These are phyloP conservation scores for Coemansia sp. DNA, from an alignment of 192 early-diverging fungal species.

Conservation along the genomic window DNA sequence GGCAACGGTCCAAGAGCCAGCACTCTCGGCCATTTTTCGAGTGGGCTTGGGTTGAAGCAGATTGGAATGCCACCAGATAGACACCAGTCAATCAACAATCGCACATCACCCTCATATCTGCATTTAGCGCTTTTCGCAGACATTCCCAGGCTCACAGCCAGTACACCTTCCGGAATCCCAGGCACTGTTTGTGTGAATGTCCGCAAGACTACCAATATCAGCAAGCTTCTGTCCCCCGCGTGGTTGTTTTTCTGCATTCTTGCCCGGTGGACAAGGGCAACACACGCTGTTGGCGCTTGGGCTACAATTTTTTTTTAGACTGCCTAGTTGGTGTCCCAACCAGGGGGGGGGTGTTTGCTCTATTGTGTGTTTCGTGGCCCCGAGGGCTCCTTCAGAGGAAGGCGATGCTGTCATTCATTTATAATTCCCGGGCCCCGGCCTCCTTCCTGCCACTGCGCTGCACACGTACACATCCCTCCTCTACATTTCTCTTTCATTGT, in stretches of 20 bases:
- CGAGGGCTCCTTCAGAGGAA: background rate
- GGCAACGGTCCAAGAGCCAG: background rate
- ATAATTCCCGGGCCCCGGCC: slow-evolving; percentile 8
- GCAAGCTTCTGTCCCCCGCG: background rate
- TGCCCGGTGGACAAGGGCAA: background rate
- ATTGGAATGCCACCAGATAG: background rate
- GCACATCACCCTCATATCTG: background rate
- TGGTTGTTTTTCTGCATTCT: background rate
- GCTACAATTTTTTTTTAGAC: background rate
- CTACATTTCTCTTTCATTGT: slow-evolving; percentile 23
- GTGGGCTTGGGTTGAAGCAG: background rate
- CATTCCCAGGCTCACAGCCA: background rate
- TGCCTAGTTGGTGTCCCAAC: background rate
- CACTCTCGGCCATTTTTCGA: background rate
- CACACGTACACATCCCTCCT: background rate
- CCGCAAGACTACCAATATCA: background rate
- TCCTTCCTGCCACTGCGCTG: background rate
- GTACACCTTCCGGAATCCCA: background rate
- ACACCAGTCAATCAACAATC: slow-evolving; percentile 6
- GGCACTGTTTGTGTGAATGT: background rate
- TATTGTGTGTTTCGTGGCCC: background rate
- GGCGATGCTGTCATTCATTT: slow-evolving; percentile 11
- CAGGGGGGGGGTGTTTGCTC: background rate
- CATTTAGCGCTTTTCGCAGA: background rate
- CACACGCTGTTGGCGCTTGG: background rate